phyloP scores from a whole-genome alignment of 202 grass and related monocot genomes.

The Panicum virgatum region DNA sequence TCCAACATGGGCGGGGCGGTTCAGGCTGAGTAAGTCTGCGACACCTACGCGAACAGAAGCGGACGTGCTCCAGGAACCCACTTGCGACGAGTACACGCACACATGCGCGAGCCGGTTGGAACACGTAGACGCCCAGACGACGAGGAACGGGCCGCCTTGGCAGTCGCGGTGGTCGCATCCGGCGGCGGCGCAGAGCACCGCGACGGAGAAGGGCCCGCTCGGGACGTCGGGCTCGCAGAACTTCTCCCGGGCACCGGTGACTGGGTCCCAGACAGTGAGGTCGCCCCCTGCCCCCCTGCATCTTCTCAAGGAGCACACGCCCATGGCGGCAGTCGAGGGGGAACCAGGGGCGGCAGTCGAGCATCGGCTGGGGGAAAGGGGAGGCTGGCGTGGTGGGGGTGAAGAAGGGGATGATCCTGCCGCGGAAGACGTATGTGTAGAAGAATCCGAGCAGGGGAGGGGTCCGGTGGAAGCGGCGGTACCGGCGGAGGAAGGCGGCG shows the following conservation, averaged over 20 bases:
- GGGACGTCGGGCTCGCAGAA: neutral
- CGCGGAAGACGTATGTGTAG: neutral
- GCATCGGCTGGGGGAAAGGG: neutral
- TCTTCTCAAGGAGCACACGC: neutral
- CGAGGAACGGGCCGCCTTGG: neutral
- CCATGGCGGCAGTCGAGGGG: neutral
- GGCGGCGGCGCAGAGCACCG: neutral
- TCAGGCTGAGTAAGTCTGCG: neutral
- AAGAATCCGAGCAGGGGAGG: neutral
- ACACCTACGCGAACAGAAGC: neutral
- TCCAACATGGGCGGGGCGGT: neutral
- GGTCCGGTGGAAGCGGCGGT: neutral
- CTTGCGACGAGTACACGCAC: neutral
- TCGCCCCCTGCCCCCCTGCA: neutral
- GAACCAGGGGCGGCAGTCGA: neutral
- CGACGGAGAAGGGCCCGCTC: accelerated
- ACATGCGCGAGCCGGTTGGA: too few relatives aligned
- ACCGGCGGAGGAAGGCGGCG: neutral
- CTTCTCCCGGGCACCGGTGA: neutral
- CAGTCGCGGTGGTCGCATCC: neutral
- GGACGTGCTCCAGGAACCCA: neutral
- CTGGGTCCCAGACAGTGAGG: neutral
- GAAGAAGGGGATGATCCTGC: neutral
- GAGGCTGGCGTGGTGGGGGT: neutral
- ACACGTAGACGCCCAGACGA: neutral